These are phyloP conservation scores for Iris macrosiphon DNA, from an alignment of 106 monocot species.

Conservation along the genomic window DNA sequence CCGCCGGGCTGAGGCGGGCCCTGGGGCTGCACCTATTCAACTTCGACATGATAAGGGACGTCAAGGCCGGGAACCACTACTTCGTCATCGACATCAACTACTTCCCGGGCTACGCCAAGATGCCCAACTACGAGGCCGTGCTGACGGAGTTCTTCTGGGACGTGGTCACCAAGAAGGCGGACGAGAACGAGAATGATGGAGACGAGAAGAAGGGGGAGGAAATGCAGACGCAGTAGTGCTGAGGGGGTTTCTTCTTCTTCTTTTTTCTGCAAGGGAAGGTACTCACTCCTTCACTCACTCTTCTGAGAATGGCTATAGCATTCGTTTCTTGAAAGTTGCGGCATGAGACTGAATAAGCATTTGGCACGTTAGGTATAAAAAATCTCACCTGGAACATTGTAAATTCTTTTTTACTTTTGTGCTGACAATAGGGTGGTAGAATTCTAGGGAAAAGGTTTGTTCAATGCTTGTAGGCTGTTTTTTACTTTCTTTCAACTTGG, in stretches of 20 bases:
- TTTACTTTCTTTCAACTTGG: conserved; percentile 1
- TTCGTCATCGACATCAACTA: conserved; percentile 70
- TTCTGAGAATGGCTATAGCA: background rate
- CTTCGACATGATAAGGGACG: conserved; percentile 67
- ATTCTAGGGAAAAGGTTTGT: background rate
- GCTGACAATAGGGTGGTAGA: conserved; percentile 3
- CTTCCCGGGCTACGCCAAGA: conserved; percentile 68
- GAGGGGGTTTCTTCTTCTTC: background rate
- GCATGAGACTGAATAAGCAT: conserved; percentile 1
- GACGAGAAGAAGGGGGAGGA: background rate
- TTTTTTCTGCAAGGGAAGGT: background rate
- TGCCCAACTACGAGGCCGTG: conserved; percentile 49
- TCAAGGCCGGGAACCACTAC: conserved; percentile 39
- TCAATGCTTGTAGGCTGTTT: background rate
- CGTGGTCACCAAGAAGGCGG: conserved; percentile 18
- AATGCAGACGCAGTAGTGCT: background rate
- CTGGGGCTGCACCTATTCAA: conserved; percentile 63
- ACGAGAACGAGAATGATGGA: background rate
- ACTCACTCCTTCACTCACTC: background rate
- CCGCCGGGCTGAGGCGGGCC: conserved; percentile 36
- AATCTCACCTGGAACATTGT: conserved; percentile 7
- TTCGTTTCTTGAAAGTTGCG: background rate
- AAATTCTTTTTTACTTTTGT: conserved; percentile 5
- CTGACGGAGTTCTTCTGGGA: conserved; percentile 51
- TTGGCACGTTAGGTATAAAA: background rate